Evolutionary conservation across 257 asterid genomes (phyloP).

Genomic region (Primulina eburnea): DNA sequence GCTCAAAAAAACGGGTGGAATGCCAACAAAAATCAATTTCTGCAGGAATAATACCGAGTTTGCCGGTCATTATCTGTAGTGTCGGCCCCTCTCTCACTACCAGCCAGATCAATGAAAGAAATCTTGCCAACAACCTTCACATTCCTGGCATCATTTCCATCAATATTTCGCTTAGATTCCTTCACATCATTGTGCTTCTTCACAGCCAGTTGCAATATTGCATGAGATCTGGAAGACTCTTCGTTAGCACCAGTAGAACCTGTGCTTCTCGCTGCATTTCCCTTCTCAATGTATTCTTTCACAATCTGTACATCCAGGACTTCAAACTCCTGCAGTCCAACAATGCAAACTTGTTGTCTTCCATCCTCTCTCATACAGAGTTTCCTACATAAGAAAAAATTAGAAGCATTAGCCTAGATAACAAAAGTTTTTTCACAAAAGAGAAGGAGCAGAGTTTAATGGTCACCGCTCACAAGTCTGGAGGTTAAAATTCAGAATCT

Average conservation of each 20-base stretch:
- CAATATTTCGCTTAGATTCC: conserved; percentile 73
- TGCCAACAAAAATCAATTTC: conserved; percentile 20
- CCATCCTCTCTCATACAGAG: conserved; percentile 98
- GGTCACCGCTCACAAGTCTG: conserved; percentile 3
- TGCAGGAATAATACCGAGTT: conserved; percentile 61
- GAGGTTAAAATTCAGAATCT: conserved; percentile 1
- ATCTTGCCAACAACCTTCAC: conserved; percentile 94
- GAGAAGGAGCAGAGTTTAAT: background rate
- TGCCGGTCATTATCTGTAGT: conserved; percentile 97
- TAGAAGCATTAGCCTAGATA: background rate
- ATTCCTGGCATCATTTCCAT: conserved; percentile 61
- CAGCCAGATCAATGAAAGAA: conserved; percentile 97
- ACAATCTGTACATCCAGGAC: conserved; percentile 92
- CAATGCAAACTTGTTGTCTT: conserved; percentile 96
- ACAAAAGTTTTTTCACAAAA: background rate
- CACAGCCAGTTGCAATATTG: conserved; percentile 84
- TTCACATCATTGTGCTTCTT: conserved; percentile 88
- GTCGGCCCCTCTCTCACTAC: conserved; percentile 99
- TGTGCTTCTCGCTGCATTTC: conserved; percentile 87
- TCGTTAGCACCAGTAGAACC: conserved; percentile 99
- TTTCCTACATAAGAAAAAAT: conserved; percentile 51
- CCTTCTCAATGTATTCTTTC: conserved; percentile 85
- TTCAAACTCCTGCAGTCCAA: conserved; percentile 96
- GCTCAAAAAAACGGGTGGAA: conserved; percentile 14
- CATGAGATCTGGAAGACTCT: conserved; percentile 98